phyloP scores from a whole-genome alignment of 257 asterid genomes.

The Nicotiana attenuata region DNA sequence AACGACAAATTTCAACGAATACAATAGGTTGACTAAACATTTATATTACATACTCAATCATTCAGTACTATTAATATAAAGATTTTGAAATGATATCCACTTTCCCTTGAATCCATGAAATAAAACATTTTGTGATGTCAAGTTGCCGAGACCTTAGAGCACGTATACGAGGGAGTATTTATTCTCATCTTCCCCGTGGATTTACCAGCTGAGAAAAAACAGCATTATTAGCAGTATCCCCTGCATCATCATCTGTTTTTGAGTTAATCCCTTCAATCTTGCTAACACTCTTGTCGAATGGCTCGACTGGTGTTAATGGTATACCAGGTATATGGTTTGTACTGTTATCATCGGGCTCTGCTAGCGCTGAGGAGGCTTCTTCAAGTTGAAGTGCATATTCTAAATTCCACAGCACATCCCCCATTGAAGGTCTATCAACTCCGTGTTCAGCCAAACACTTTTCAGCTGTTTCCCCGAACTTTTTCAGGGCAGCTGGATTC shows the following conservation, averaged over 20 bases:
- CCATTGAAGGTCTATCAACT: slow-evolving; percentile 52
- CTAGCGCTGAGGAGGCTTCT: slow-evolving; percentile 37
- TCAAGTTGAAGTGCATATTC: slow-evolving; percentile 47
- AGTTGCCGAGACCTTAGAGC: background rate
- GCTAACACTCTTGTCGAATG: slow-evolving; percentile 37
- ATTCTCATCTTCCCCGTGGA: slow-evolving; percentile 40
- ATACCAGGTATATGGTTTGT: slow-evolving; percentile 43
- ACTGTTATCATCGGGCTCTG: slow-evolving; percentile 43
- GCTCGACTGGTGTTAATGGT: slow-evolving; percentile 30
- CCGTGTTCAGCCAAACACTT: slow-evolving; percentile 46
- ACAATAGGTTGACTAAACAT: background rate
- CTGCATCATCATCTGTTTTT: slow-evolving; percentile 41
- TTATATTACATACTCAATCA: slow-evolving; percentile 12
- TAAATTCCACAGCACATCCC: slow-evolving; percentile 45
- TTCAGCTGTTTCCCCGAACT: slow-evolving; percentile 45
- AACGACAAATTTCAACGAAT: background rate
- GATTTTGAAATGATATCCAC: background rate
- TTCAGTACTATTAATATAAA: background rate
- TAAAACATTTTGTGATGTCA: background rate
- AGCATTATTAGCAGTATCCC: slow-evolving; percentile 38
- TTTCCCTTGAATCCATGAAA: background rate
- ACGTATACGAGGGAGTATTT: background rate
- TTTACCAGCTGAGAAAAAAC: slow-evolving; percentile 48
- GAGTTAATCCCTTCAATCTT: slow-evolving; percentile 30
- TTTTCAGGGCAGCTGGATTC: slow-evolving; percentile 39